Conservation (phyloP, 83 land plant genomes). For the Picea abies region DNA sequence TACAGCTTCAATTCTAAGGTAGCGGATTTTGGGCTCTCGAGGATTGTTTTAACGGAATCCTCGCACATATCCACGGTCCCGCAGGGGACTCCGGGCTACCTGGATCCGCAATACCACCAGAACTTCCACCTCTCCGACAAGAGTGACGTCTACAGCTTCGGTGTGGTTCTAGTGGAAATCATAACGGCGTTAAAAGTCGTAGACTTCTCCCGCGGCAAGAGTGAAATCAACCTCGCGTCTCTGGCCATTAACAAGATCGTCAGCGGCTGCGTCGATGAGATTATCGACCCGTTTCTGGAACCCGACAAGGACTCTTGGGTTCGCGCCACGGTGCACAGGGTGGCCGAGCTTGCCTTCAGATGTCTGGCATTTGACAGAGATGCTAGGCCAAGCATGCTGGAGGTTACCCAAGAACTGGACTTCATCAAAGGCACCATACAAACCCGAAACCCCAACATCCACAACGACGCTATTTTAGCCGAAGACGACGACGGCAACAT, state of each 20-base stretch:
- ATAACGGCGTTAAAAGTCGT: slow-evolving; percentile 77
- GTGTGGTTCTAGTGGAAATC: slow-evolving; percentile 80
- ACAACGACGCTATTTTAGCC: too few species aligned
- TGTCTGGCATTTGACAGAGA: too few species aligned
- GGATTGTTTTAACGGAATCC: slow-evolving; percentile 46
- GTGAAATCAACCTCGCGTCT: slow-evolving; percentile 63
- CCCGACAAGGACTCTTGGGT: slow-evolving; percentile 49
- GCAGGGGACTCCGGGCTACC: slow-evolving; percentile 83
- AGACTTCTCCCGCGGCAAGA: slow-evolving; percentile 53
- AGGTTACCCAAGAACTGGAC: too few species aligned
- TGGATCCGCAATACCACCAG: slow-evolving; percentile 85
- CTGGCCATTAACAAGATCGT: slow-evolving; percentile 63
- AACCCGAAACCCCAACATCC: too few species aligned
- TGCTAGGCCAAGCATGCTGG: too few species aligned
- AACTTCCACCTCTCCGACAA: slow-evolving; percentile 77
- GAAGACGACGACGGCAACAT: too few species aligned
- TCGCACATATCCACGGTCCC: slow-evolving; percentile 81
- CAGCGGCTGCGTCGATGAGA: slow-evolving; percentile 56
- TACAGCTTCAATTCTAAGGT: slow-evolving; percentile 64
- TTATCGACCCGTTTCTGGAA: slow-evolving; percentile 64
- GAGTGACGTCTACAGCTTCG: slow-evolving; percentile 88
- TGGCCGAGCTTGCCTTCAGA: slow-evolving; percentile 70
- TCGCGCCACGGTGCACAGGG: slow-evolving; percentile 43
- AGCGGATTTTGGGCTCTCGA: slow-evolving; percentile 81
- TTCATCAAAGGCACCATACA: too few species aligned